Evolutionary conservation across 2,329 filamentous ascomycete genomes (phyloP).

Genomic region (Colletotrichum gloeosporioides): DNA sequence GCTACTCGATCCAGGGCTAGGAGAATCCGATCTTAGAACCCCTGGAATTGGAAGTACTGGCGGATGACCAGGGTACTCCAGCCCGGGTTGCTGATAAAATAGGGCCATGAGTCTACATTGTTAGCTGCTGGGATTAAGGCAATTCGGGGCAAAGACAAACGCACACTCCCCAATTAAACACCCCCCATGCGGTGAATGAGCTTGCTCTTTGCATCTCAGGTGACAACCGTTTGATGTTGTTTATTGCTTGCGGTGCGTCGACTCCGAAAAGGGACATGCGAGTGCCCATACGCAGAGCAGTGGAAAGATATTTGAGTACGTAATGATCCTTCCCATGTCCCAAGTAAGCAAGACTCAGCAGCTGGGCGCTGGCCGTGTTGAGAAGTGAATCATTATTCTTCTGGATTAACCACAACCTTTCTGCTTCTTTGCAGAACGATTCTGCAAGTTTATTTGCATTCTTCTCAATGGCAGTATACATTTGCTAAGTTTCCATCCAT

Average conservation of each 20-base stretch:
- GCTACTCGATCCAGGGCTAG: neutral
- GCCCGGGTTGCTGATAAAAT: conserved; percentile 38
- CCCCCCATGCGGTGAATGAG: conserved; percentile 32
- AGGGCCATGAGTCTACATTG: conserved; percentile 30
- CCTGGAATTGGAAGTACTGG: conserved; percentile 27
- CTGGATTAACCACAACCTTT: conserved; percentile 28
- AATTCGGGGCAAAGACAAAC: conserved; percentile 1
- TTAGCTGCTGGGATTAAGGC: neutral
- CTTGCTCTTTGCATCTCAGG: conserved; percentile 11
- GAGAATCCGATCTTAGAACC: neutral
- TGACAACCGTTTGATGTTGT: conserved; percentile 13
- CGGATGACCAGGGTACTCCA: conserved; percentile 11
- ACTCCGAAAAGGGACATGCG: conserved; percentile 34
- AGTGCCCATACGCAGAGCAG: conserved; percentile 33
- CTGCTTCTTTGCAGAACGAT: conserved; percentile 31
- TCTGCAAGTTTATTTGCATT: conserved; percentile 19
- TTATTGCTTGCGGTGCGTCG: neutral
- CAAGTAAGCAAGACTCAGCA: conserved; percentile 38
- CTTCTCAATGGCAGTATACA: conserved; percentile 36
- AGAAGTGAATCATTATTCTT: conserved; percentile 18
- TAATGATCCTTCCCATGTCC: conserved; percentile 39
- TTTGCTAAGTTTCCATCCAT: conserved; percentile 31
- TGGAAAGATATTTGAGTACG: conserved; percentile 32
- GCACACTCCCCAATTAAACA: conserved; percentile 44
- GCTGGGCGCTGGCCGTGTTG: conserved; percentile 34